phyloP scores from a whole-genome alignment of 192 early-diverging fungal species.

The Powellomyces hirtus region DNA sequence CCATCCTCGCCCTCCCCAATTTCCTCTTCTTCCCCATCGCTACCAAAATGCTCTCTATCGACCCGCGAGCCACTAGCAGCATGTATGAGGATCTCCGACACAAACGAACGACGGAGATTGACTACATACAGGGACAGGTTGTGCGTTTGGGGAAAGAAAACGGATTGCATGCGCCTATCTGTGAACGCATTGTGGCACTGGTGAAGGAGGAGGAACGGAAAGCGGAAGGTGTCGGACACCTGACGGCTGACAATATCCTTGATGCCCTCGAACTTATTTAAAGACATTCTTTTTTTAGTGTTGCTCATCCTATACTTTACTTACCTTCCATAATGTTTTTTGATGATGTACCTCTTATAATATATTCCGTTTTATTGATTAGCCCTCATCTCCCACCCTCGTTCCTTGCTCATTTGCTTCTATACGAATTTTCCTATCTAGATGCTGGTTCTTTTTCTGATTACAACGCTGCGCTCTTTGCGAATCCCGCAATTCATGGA shows the following conservation, averaged over 20 bases:
- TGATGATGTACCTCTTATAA: too few relatives aligned
- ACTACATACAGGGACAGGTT: slow-evolving; percentile 45
- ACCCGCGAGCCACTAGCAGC: slow-evolving; percentile 38
- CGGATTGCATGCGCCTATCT: slow-evolving; percentile 34
- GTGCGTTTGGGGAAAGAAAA: slow-evolving; percentile 26
- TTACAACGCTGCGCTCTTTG: too few relatives aligned
- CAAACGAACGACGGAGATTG: slow-evolving; percentile 42
- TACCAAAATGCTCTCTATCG: slow-evolving; percentile 24
- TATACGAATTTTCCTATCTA: too few relatives aligned
- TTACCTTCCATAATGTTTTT: too few relatives aligned
- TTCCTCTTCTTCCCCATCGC: slow-evolving; percentile 30
- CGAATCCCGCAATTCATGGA: too few relatives aligned
- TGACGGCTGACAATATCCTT: slow-evolving; percentile 36
- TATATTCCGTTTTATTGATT: too few relatives aligned
- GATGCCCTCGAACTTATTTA: slow-evolving; percentile 23
- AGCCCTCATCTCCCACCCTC: too few relatives aligned
- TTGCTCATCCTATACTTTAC: too few relatives aligned
- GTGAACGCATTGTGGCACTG: slow-evolving; percentile 28
- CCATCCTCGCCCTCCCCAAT: slow-evolving; percentile 29
- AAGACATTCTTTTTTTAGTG: too few relatives aligned
- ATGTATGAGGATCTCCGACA: slow-evolving; percentile 46
- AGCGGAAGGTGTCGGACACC: slow-evolving; percentile 15
- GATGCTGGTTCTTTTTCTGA: too few relatives aligned
- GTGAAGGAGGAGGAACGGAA: slow-evolving; percentile 24
- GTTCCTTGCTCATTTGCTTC: too few relatives aligned